Percentiles rank a stretch among this genome's conserved stretches.
These are phyloP conservation scores for Apophysomyces trapeziformis DNA, from an alignment of 371 early-diverging fungal species.

Conservation along the genomic window DNA sequence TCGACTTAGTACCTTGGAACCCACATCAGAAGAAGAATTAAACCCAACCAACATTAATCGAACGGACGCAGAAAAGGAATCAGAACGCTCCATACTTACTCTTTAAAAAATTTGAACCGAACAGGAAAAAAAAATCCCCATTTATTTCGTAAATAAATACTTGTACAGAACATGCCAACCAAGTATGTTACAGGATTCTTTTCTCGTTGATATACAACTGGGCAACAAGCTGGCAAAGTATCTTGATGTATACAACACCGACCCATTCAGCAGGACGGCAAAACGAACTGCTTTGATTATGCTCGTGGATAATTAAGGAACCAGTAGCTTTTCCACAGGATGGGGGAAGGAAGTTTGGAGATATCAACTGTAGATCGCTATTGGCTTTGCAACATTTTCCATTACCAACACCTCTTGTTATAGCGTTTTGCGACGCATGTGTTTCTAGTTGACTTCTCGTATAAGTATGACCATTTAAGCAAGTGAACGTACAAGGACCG, in stretches of 20 bases:
- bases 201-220: background rate
- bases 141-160: background rate
- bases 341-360: too few relatives aligned
- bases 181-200: background rate
- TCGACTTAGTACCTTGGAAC: slow-evolving; percentile 16
- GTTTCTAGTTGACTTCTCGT: too few relatives aligned
- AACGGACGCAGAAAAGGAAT: background rate
- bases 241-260: background rate
- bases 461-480: background rate
- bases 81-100: slow-evolving; percentile 1
- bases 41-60: background rate
- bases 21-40: background rate
- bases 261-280: background rate
- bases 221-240: background rate
- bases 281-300: too few relatives aligned
- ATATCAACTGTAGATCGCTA: too few relatives aligned
- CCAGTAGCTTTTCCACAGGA: too few relatives aligned
- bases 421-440: too few relatives aligned
- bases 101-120: background rate
- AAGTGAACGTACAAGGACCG: background rate
- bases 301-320: too few relatives aligned
- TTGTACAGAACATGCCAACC: slow-evolving; percentile 4
- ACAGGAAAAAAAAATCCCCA: background rate
- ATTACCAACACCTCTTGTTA: too few relatives aligned
- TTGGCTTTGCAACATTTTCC: too few relatives aligned